These are phyloP conservation scores for Macrolepiota fuliginosa DNA, from an alignment of 768 basidiomycete genomes.

Conservation along the genomic window DNA sequence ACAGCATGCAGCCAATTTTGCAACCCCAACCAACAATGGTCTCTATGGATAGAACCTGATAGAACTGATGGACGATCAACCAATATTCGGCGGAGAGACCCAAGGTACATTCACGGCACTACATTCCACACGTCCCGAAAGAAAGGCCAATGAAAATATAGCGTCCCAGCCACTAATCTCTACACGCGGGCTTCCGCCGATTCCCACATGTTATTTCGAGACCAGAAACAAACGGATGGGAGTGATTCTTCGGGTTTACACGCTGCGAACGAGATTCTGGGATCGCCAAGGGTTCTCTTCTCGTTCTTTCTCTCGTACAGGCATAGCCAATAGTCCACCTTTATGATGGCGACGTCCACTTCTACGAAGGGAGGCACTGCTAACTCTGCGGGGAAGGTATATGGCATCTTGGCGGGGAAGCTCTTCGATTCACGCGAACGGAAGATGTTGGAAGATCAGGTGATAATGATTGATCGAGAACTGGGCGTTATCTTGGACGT, in stretches of 20 bases:
- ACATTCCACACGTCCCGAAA: background rate
- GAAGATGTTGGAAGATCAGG: conserved; percentile 38
- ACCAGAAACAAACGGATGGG: background rate
- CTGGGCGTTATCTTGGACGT: conserved; percentile 51
- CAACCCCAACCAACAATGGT: too few species aligned
- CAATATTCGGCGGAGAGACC: background rate
- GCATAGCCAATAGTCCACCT: background rate
- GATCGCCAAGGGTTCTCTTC: background rate
- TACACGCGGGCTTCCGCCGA: background rate
- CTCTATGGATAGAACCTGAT: background rate
- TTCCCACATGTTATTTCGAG: background rate
- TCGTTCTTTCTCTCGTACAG: background rate
- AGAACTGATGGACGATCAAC: background rate
- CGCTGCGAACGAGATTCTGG: background rate
- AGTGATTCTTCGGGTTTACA: background rate
- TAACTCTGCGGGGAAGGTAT: conserved; percentile 7
- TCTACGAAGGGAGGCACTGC: background rate
- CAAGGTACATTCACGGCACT: background rate
- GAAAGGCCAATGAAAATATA: background rate
- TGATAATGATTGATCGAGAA: conserved; percentile 44
- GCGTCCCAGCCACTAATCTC: background rate
- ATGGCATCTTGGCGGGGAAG: conserved; percentile 39
- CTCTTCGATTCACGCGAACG: conserved; percentile 48
- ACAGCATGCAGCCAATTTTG: background rate
- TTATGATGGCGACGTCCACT: background rate